These are phyloP conservation scores for Trebouxiophyceae sp. DNA, from an alignment of 163 green algal species.

Conservation along the genomic window DNA sequence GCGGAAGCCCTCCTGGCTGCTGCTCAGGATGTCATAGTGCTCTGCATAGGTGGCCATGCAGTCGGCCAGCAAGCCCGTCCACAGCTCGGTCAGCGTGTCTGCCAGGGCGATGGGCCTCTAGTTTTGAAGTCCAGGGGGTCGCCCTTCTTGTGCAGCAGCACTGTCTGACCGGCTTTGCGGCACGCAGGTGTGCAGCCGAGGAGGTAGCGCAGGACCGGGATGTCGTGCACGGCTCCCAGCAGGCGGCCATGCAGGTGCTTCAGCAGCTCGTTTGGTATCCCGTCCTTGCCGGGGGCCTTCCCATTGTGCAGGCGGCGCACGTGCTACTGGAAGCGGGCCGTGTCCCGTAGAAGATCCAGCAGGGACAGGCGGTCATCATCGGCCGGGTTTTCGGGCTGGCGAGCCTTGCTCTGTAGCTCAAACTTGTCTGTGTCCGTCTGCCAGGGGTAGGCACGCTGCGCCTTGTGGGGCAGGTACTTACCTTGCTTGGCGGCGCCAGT, in stretches of 20 bases:
- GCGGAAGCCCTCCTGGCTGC: conserved; percentile 20
- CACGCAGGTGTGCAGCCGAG: conserved; percentile 8
- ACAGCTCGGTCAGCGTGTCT: conserved; percentile 27
- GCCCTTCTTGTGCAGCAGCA: conserved; percentile 23
- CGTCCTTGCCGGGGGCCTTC: conserved; percentile 19
- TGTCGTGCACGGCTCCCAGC: background rate
- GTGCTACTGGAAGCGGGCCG: background rate
- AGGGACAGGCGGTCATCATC: no score
- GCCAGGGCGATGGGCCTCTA: conserved; percentile 21
- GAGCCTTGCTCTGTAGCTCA: no score
- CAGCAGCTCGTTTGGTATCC: conserved; percentile 23
- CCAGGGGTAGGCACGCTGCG: no score
- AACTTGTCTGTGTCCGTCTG: no score
- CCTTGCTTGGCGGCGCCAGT: no score
- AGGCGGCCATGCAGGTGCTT: conserved; percentile 5
- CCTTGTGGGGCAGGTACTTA: no score
- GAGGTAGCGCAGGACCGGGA: conserved; percentile 23
- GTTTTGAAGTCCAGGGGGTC: conserved; percentile 13
- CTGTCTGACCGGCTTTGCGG: conserved; percentile 22
- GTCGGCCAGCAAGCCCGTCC: conserved; percentile 14
- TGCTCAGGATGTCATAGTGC: conserved; percentile 3
- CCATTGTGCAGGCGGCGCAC: conserved; percentile 1
- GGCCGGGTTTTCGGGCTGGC: no score
- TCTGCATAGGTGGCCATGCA: conserved; percentile 7
- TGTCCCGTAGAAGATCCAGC: conserved; percentile 2